Evolutionary conservation across 495 filamentous ascomycete species (phyloP).

Genomic region (Aspergillus nanangensis): DNA sequence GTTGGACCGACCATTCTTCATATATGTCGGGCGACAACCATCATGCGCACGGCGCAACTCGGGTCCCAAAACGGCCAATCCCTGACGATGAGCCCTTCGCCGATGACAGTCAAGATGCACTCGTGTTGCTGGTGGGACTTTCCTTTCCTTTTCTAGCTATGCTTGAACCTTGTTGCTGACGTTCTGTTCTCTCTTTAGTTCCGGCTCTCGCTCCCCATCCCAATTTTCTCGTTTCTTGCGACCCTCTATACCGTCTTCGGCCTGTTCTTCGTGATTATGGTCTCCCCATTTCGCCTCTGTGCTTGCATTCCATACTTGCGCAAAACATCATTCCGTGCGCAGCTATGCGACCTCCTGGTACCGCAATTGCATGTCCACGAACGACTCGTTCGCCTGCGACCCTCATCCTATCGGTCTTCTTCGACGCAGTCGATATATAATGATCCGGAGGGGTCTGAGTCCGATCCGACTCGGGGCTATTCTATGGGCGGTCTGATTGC

Average conservation of each 20-base stretch:
- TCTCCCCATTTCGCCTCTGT: constrained; percentile 40
- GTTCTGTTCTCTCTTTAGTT: constrained; percentile 38
- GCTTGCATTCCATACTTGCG: constrained; percentile 32
- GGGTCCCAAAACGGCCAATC: constrained; percentile 26
- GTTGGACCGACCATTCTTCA: constrained; percentile 38
- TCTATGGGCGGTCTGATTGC: constrained; percentile 37
- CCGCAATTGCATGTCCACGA: constrained; percentile 42
- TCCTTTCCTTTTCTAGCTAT: neutral
- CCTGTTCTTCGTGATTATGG: constrained; percentile 35
- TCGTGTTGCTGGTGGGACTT: constrained; percentile 39
- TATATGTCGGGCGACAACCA: constrained; percentile 35
- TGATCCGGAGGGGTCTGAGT: constrained; percentile 18
- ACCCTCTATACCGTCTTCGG: constrained; percentile 42
- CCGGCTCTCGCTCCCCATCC: constrained; percentile 44
- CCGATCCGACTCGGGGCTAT: constrained; percentile 23
- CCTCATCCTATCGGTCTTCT: constrained; percentile 24
- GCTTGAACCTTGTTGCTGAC: too few relatives aligned
- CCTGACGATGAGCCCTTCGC: constrained; percentile 19
- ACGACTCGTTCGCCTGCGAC: constrained; percentile 30
- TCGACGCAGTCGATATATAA: constrained; percentile 30
- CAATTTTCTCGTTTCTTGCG: constrained; percentile 38
- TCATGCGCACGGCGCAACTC: constrained; percentile 17
- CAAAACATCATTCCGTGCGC: constrained; percentile 31
- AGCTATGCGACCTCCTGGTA: constrained; percentile 37
- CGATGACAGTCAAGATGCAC: constrained; percentile 31